phyloP scores from a whole-genome alignment of 1,139 yeast species.

The Geotrichum bryndzae region DNA sequence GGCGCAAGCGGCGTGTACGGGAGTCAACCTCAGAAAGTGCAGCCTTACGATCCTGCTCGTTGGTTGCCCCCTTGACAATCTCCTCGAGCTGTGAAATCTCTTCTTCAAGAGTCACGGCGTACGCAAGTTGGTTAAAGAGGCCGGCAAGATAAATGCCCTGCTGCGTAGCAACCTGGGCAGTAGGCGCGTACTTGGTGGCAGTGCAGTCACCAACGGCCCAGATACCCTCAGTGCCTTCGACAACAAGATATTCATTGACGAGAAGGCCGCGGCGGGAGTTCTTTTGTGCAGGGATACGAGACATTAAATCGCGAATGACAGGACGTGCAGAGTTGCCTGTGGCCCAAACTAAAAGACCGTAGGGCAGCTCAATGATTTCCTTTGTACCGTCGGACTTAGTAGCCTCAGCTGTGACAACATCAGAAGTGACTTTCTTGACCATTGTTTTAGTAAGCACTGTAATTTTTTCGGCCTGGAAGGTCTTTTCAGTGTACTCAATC shows the following conservation, averaged over 20 bases:
- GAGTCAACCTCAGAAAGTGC: constrained; percentile 37
- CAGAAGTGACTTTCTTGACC: constrained; percentile 76
- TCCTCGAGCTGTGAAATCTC: constrained; percentile 39
- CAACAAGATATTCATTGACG: constrained; percentile 75
- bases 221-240: constrained; percentile 77
- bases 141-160: constrained; percentile 80
- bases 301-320: constrained; percentile 60
- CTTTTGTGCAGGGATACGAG: constrained; percentile 72
- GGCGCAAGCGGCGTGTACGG: constrained; percentile 39
- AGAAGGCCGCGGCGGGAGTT: constrained; percentile 85
- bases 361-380: constrained; percentile 62
- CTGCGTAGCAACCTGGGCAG: constrained; percentile 96
- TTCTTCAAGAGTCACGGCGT: constrained; percentile 55
- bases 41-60: constrained; percentile 31
- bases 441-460: constrained; percentile 74
- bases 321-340: constrained; percentile 92
- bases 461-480: constrained; percentile 74
- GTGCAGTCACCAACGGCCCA: constrained; percentile 95
- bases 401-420: constrained; percentile 61
- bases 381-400: constrained; percentile 62
- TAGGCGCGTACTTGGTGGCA: constrained; percentile 82
- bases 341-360: constrained; percentile 94
- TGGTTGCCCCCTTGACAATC: constrained; percentile 35
- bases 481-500: constrained; percentile 76
- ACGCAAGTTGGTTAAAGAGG: constrained; percentile 62